Percentiles rank a stretch among this genome's conserved stretches.
Evolutionary conservation across 768 basidiomycete genomes (phyloP).

Genomic region (Tricholoma hemisulphureum): DNA sequence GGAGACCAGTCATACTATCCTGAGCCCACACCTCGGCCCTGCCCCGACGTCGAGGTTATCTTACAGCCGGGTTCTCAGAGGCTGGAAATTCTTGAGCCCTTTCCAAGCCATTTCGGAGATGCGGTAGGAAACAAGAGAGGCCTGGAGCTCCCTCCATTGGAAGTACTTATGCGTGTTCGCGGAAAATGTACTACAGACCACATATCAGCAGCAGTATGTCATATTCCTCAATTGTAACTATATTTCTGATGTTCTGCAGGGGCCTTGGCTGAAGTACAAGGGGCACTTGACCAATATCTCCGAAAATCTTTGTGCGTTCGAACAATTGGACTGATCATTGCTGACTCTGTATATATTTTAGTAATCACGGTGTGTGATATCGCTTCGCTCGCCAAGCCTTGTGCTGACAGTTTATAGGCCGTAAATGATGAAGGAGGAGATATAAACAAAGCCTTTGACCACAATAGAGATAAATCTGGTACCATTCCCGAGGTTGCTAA

Average conservation of each 20-base stretch:
- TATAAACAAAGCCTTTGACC: constrained; percentile 89
- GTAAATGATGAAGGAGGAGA: constrained; percentile 94
- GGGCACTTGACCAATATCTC: constrained; percentile 96
- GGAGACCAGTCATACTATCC: constrained; percentile 81
- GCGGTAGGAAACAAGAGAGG: constrained; percentile 44
- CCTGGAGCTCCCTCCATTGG: constrained; percentile 77
- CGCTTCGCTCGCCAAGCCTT: not conserved
- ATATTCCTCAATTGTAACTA: not conserved
- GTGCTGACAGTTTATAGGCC: constrained; percentile 46
- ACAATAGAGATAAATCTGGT: constrained; percentile 57
- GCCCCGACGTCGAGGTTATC: constrained; percentile 71
- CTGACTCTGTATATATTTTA: constrained; percentile 25
- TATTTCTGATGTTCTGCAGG: constrained; percentile 42
- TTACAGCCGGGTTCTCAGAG: constrained; percentile 80
- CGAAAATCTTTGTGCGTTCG: constrained; percentile 80
- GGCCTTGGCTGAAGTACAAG: constrained; percentile 99
- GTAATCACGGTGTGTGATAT: constrained; percentile 71
- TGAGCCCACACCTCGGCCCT: constrained; percentile 65
- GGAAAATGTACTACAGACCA: constrained; percentile 99
- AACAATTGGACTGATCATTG: not conserved
- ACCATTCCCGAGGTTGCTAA: constrained; percentile 93
- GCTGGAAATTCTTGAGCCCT: constrained; percentile 84
- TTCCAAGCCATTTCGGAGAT: constrained; percentile 69
- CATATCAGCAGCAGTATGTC: constrained; percentile 87
- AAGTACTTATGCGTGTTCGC: constrained; percentile 84